Evolutionary conservation across 177 flowering plant genomes (phyloP).

Genomic region (Vitis hybrid): DNA sequence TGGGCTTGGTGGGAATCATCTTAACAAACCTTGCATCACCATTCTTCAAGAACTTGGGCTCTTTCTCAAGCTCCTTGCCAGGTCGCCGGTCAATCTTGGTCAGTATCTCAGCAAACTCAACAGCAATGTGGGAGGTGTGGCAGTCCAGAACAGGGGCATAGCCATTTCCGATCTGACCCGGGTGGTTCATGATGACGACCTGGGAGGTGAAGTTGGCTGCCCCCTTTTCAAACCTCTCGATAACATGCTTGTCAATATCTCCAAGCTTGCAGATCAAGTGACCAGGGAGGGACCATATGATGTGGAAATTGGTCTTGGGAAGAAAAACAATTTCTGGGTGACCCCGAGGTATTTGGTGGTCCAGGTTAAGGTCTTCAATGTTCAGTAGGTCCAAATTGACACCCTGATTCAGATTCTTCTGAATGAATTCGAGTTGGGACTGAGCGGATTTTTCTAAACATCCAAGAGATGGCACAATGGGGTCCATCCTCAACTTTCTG

Average conservation of each 20-base stretch:
- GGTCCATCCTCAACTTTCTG: no score
- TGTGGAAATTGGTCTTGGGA: no score
- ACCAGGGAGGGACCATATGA: no score
- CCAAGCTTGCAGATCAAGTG: conserved; percentile 87
- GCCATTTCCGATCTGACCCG: conserved; percentile 72
- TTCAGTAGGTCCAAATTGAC: no score
- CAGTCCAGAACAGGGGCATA: conserved; percentile 82
- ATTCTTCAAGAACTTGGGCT: conserved; percentile 80
- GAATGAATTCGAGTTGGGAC: no score
- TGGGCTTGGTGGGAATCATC: conserved; percentile 69
- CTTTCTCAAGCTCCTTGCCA: conserved; percentile 76
- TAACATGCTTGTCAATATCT: conserved; percentile 89
- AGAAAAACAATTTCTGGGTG: no score
- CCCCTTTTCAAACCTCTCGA: conserved; percentile 82
- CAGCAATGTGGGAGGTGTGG: conserved; percentile 85
- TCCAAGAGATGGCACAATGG: no score
- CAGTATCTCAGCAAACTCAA: conserved; percentile 63
- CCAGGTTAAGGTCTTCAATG: no score
- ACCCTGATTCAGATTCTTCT: no score
- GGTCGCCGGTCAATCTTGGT: conserved; percentile 81
- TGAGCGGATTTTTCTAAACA: no score
- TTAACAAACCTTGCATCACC: conserved; percentile 75
- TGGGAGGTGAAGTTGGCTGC: conserved; percentile 81
- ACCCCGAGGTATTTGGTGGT: no score
- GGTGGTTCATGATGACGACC: conserved; percentile 88